Evolutionary conservation across 2,329 filamentous ascomycete species (phyloP), one percentile per base, ranked within the genome.

Genomic region (Alternaria sp.): DNA sequence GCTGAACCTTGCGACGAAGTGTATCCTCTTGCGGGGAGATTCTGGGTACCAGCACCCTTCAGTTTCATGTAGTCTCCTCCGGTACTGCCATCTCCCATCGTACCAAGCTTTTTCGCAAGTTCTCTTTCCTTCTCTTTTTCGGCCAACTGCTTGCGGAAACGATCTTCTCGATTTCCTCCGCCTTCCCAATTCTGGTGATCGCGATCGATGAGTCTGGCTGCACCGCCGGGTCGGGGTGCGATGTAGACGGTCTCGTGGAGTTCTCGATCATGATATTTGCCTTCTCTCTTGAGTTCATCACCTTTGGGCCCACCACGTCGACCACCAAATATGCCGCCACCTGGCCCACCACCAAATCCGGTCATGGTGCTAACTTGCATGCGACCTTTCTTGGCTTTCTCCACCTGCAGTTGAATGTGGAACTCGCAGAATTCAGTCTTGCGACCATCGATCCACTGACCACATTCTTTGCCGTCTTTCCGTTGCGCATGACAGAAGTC

Each of bases 401-500:
- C 85, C 3, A 98, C 80, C 26, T 92, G 89, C 26, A 92, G 82
- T 68, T 96, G 93, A 66, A 96, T 87, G 77, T 99, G 95, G 68
- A 90, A 99, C 65, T 97, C 93, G 79, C 95, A 99, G 74, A 90
- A 92, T 68, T 96, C 89, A 0, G 93, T 97, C 69, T 93, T 91
- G 52, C 92, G 88, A 65, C 86, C 87, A 76, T 99, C 94, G 59
- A 99, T 84, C 95, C 95, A 99, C 28, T 86, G 81, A 33, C 85
- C 87, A 77, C 95, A 99, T 45, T 85, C 80, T 56, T 90, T 85
- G 37, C 95, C 94, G 72, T 97, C 92, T 71, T 91, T 94, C 74
- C 91, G 92, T 63, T 92, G 81, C 6, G 88, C 87, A 73, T 93
- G 92, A 79, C 95, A 99, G 74, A 90, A 96, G 1, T 91, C 93